Evolutionary conservation across 192 early-diverging fungal genomes (phyloP), one percentile per base, ranked within the genome.

Genomic region (Coemansia asiatica): DNA sequence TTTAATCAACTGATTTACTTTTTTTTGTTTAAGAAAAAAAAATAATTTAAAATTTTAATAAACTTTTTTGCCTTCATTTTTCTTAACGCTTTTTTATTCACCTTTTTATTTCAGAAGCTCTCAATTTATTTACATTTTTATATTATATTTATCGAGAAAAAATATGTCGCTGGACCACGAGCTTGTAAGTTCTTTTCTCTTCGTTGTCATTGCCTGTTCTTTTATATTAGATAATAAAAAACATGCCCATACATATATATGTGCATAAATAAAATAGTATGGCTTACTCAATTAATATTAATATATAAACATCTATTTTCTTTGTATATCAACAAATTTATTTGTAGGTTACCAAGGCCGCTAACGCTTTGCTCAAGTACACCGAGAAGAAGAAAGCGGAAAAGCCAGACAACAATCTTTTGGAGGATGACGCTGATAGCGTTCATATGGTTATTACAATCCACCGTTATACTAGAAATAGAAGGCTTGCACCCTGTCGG

Each of bases 381-480:
- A 38, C 49, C 40, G 60, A 76, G 64, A 72, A 72, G 68, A 36
- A 62, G 26, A 55, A 60, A 10, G 57, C 67, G 21, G 66, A 53
- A 33, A 78, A 84, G 47, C 65, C 76, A n/a, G 65, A 66, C 33
- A 76, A 71, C 49, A 76, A 82, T 27, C 71, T 89, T 68, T 76
- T 89, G 25, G 70, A 74, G 13, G 86, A 87, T 31, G 74, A 81
- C 10, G 71, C 67, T 38, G 72, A 90, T 66, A 18, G 35, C 28
- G 80, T 92, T 19, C 87, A 85, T 66, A 63, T 93, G 59, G 74
- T 90, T 16, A 68, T 94, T 25, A 78, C 87, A 23, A 85, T 87
- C 54, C 91, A 90, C 81, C 88, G 84, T 76, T 79, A 91, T 67
- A 85, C 88, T 2, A 76, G 84, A 36, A 82, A 68, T 50, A 54